phyloP scores from a whole-genome alignment of 2,329 filamentous ascomycete species.

The Hymenoscyphus infarciens region DNA sequence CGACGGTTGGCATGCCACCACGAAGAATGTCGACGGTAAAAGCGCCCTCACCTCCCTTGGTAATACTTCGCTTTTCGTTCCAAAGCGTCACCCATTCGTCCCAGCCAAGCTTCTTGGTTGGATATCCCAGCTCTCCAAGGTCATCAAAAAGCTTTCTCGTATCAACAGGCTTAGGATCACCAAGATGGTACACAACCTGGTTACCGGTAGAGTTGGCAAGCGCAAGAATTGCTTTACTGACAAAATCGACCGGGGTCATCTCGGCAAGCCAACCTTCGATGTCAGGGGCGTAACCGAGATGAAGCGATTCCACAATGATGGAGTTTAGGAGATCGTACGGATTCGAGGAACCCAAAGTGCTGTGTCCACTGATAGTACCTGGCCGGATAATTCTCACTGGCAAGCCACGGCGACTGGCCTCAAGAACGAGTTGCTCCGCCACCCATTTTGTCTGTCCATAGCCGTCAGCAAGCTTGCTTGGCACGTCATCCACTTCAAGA shows the following conservation, averaged over 20 bases:
- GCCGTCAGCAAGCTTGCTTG: slow-evolving; percentile 69
- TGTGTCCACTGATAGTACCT: slow-evolving; percentile 79
- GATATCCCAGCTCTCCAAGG: slow-evolving; percentile 65
- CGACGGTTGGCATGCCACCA: slow-evolving; percentile 73
- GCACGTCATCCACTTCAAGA: slow-evolving; percentile 64
- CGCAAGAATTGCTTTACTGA: slow-evolving; percentile 69
- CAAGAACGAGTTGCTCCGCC: slow-evolving; percentile 62
- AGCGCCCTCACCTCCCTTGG: slow-evolving; percentile 63
- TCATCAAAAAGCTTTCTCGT: slow-evolving; percentile 62
- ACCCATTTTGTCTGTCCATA: slow-evolving; percentile 92
- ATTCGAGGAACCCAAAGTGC: slow-evolving; percentile 69
- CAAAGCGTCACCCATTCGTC: slow-evolving; percentile 73
- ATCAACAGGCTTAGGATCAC: slow-evolving; percentile 67
- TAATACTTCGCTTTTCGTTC: slow-evolving; percentile 64
- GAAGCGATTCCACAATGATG: slow-evolving; percentile 71
- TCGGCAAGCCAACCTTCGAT: slow-evolving; percentile 74
- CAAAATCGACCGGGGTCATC: slow-evolving; percentile 82
- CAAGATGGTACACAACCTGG: slow-evolving; percentile 69
- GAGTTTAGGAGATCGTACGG: slow-evolving; percentile 75
- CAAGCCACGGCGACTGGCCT: slow-evolving; percentile 74
- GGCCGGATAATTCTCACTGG: slow-evolving; percentile 71
- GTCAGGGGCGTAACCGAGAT: slow-evolving; percentile 66
- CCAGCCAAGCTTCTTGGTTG: slow-evolving; percentile 62
- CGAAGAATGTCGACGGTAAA: slow-evolving; percentile 78
- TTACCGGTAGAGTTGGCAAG: slow-evolving; percentile 62